Evolutionary conservation across 2,329 filamentous ascomycete genomes (phyloP).

Genomic region (Botrytis tulipae): DNA sequence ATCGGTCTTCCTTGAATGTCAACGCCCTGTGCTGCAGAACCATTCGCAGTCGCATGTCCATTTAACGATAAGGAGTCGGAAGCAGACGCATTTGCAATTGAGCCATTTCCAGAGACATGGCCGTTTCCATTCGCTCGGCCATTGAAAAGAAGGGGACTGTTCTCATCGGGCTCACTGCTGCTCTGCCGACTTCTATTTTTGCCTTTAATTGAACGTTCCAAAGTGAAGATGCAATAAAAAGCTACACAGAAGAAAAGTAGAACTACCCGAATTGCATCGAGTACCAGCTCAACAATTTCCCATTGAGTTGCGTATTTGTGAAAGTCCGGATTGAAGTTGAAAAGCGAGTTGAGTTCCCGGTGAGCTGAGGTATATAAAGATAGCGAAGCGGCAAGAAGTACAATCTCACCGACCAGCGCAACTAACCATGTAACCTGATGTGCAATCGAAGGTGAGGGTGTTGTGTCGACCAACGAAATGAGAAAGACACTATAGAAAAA

Average conservation of each 20-base stretch:
- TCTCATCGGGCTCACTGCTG: slow-evolving; percentile 47
- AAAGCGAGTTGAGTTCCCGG: slow-evolving; percentile 50
- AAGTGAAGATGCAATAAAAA: slow-evolving; percentile 58
- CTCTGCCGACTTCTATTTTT: slow-evolving; percentile 21
- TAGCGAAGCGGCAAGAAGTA: slow-evolving; percentile 68
- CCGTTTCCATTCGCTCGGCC: slow-evolving; percentile 38
- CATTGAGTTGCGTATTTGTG: slow-evolving; percentile 47
- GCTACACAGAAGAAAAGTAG: slow-evolving; percentile 54
- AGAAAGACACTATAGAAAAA: slow-evolving; percentile 86
- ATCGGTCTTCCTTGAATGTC: slow-evolving; percentile 45
- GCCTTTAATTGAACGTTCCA: slow-evolving; percentile 33
- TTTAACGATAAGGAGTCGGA: slow-evolving; percentile 29
- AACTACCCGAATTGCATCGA: slow-evolving; percentile 67
- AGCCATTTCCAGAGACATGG: slow-evolving; percentile 41
- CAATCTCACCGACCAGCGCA: slow-evolving; percentile 68
- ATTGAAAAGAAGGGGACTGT: slow-evolving; percentile 59
- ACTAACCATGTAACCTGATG: slow-evolving; percentile 79
- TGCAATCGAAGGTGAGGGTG: slow-evolving; percentile 73
- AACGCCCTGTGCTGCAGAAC: slow-evolving; percentile 44
- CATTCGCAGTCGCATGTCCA: slow-evolving; percentile 31
- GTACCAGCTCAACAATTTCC: slow-evolving; percentile 63
- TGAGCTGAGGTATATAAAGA: slow-evolving; percentile 66
- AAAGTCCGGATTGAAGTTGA: slow-evolving; percentile 41
- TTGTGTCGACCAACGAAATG: slow-evolving; percentile 81
- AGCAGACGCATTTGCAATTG: slow-evolving; percentile 37